Base-by-base conservation (phyloP, 129 eudicot species). In the Flaveria trinervia region DNA sequence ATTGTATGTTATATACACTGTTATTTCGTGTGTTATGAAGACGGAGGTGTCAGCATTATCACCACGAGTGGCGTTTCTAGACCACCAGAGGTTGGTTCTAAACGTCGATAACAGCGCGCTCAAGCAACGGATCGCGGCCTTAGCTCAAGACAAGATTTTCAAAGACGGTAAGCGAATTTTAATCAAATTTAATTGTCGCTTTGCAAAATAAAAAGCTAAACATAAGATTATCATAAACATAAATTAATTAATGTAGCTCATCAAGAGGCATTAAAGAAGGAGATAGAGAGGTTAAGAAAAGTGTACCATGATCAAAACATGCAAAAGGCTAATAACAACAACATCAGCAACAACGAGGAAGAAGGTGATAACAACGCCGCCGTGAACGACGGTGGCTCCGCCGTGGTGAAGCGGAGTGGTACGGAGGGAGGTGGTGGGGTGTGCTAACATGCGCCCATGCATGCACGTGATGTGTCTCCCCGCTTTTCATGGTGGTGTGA, bases 81-180 rank as follows among this genome's bases (percentile, higher is more conserved):
- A 93, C 76, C 98, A 90, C 66, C 98, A 93, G 75, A 80, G 98
- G 76, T 52, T 93, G 86, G 83, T 93, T 61, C 84, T 93, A n/a
- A 90, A 84, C 74, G 96, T 93, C 23, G 98, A 93, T 77, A 93
- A 93, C 48, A 87, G 97, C 71, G 91, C 96, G 5, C 87, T 93
- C 23, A 93, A 88, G 85, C 98, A 93, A 81, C 75, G 98, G 18
- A 90, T 93, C 62, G 98, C 98, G 0, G 97, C 96, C 22, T 80
- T 93, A 68, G 98, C 96, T 76, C 98, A 93, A 77, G 98, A 93
- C 83, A 93, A 90, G 75, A 87, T 93, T 22, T 93, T 93, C 87
- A 93, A 93, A 85, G 98, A 93, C 74, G 98, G 98, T 92, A 48
- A 8, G 48, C 16, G 10, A 51, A 14, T 23, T n/a, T 18, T 20